Conservation (phyloP, 2,329 filamentous ascomycete species). For the Xylaria sp. region DNA sequence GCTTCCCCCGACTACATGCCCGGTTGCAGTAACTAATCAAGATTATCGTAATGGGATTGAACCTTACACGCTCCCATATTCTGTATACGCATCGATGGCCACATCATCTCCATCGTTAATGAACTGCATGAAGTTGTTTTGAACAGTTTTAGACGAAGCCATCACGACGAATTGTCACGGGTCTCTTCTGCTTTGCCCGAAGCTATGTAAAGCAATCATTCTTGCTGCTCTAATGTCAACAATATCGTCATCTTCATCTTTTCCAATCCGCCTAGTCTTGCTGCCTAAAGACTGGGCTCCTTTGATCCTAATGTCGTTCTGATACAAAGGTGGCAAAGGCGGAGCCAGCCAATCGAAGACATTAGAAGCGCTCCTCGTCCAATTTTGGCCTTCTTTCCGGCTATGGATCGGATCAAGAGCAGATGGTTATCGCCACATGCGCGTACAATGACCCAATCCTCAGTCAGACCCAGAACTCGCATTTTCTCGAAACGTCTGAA, state of each 20-base stretch:
- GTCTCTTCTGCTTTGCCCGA: conserved; percentile 4
- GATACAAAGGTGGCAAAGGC: not conserved
- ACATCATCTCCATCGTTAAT: not conserved
- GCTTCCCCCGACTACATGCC: not conserved
- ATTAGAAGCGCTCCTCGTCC: not conserved
- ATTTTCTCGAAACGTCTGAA: conserved; percentile 4
- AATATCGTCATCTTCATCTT: not conserved
- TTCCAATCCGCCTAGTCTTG: conserved; percentile 1
- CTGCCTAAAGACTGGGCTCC: conserved; percentile 1
- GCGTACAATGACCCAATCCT: conserved; percentile 20
- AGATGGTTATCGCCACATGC: conserved; percentile 12
- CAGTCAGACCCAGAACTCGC: not conserved
- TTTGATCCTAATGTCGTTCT: conserved; percentile 9
- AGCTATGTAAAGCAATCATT: conserved; percentile 3
- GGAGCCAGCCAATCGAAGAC: not conserved
- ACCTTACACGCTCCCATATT: not conserved
- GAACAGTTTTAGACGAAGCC: not conserved
- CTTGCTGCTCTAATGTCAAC: not conserved
- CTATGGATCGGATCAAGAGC: not conserved
- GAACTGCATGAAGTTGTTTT: not conserved
- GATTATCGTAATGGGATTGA: not conserved
- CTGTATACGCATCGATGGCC: not conserved
- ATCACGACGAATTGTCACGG: conserved; percentile 4
- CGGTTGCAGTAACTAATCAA: not conserved
- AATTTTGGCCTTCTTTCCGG: not conserved